Conservation (phyloP, 768 basidiomycete genomes). For the Plicaturopsis crispa region DNA sequence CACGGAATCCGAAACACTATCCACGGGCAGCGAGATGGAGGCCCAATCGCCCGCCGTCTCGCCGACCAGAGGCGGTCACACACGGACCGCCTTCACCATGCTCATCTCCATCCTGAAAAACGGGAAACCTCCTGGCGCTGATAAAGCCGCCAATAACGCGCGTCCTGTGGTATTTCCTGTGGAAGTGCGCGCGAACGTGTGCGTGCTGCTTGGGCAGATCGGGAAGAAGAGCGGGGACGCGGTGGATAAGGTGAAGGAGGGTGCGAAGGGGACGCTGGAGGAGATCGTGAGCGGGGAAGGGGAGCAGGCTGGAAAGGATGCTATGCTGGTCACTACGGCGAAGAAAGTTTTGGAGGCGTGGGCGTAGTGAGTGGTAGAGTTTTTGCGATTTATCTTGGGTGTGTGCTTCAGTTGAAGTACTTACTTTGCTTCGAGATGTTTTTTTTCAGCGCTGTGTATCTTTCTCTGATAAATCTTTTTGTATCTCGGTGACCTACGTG, state of each 20-base stretch:
- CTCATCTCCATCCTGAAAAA: slow-evolving; percentile 57
- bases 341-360: slow-evolving; percentile 35
- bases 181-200: slow-evolving; percentile 73
- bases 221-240: slow-evolving; percentile 42
- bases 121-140: slow-evolving; percentile 11
- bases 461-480: too few species aligned
- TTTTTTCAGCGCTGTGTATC: too few species aligned
- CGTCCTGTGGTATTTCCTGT: slow-evolving; percentile 53
- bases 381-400: slow-evolving; percentile 5
- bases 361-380: too few species aligned
- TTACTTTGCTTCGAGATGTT: too few species aligned
- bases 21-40: slow-evolving; percentile 34
- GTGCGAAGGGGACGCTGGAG: slow-evolving; percentile 41
- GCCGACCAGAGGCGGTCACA: slow-evolving; percentile 25
- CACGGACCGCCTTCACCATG: slow-evolving; percentile 54
- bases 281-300: slow-evolving; percentile 16
- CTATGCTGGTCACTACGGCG: slow-evolving; percentile 28
- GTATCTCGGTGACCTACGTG: too few species aligned
- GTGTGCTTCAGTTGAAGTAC: neutral
- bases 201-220: slow-evolving; percentile 62
- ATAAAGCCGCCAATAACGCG: too few species aligned
- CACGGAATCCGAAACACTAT: slow-evolving; percentile 26
- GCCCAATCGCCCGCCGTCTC: slow-evolving; percentile 43
- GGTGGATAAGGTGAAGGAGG: slow-evolving; percentile 41
- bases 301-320: slow-evolving; percentile 23